Evolutionary conservation across 2,329 filamentous ascomycete genomes (phyloP).

Genomic region (Thelonectria discophora): DNA sequence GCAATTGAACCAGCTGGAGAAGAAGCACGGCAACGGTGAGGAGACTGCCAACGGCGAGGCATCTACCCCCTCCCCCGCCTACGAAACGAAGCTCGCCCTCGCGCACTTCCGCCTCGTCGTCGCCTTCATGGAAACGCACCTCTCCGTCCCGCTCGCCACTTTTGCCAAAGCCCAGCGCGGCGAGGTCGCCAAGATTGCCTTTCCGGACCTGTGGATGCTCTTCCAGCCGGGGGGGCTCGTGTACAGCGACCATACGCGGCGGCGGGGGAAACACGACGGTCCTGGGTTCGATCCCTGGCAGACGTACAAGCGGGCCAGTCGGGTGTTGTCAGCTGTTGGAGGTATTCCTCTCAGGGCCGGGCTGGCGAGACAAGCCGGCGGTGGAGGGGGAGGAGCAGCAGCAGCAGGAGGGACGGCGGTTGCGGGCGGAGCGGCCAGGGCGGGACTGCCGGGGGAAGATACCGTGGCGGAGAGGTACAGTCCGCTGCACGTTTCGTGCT

Average conservation of each 20-base stretch:
- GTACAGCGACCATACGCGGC: not conserved
- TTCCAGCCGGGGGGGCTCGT: not conserved
- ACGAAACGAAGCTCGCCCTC: not conserved
- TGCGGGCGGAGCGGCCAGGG: too few species aligned
- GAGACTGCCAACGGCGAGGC: not conserved
- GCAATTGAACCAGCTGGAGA: not conserved
- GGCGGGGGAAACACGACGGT: not conserved
- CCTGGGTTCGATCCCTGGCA: not conserved
- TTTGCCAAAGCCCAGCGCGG: not conserved
- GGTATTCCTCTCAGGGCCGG: not conserved
- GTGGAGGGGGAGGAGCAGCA: too few species aligned
- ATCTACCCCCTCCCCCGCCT: not conserved
- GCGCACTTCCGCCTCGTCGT: not conserved
- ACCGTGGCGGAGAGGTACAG: not conserved
- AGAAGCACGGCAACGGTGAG: not conserved
- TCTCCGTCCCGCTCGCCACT: not conserved
- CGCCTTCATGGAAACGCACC: not conserved
- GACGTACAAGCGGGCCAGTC: not conserved
- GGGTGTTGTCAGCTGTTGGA: not conserved
- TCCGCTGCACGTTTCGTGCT: not conserved
- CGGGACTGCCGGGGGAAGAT: not conserved
- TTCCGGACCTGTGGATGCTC: conserved; percentile 12
- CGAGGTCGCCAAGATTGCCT: not conserved
- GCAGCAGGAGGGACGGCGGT: too few species aligned
- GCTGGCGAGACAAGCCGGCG: not conserved